Evolutionary conservation across 192 early-diverging fungal species (phyloP), one percentile per base, ranked within the genome.

Genomic region (Gigaspora rosea): DNA sequence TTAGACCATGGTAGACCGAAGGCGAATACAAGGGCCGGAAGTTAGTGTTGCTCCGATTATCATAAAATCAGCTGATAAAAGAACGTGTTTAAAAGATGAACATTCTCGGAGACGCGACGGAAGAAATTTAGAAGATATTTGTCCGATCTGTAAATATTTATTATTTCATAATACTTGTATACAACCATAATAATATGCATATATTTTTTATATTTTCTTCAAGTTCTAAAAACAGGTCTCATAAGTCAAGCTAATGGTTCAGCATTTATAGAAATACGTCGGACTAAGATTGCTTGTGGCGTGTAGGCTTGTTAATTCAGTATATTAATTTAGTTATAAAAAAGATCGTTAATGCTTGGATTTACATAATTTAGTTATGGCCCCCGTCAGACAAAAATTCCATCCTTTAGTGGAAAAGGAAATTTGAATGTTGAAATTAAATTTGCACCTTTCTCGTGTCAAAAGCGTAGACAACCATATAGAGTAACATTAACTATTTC

Each of bases 211-310:
- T 64, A 57, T 52, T 50, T 61, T 15, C 18, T 32, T 79, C 8
- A 67, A 93, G 90, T 88, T 75, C 72, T 92, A 54, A 89, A 87
- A 72, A 90, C 91, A 20, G 92, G 92, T n/a, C 75, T 91, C 66
- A 87, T 94, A 36, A 80, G 71, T 33, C 90, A 92, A 57, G 90
- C 94, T 18, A 92, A 90, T 49, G 94, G 94, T 52, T 93, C 92
- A 32, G 91, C 93, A 41, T 93, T 89, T 73, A 82, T 94, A 64
- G 94, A 95, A 78, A 54, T 88, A 27, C 89, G 86, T 22, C 89
- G 89, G 49, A 83, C 92, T 62, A 95, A 95, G 73, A 79, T 94
- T 51, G 87, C 90, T 3, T 94, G 93, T 81, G 90, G 89, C 63
- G 94, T 95, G 90, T 94, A 89, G 71, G 91, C 80, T 5, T 32